A percentile compares a stretch with the other conserved stretches of the same genome.
Conservation (phyloP, 208 protist genomes). For the Novymonas esmeraldas region DNA sequence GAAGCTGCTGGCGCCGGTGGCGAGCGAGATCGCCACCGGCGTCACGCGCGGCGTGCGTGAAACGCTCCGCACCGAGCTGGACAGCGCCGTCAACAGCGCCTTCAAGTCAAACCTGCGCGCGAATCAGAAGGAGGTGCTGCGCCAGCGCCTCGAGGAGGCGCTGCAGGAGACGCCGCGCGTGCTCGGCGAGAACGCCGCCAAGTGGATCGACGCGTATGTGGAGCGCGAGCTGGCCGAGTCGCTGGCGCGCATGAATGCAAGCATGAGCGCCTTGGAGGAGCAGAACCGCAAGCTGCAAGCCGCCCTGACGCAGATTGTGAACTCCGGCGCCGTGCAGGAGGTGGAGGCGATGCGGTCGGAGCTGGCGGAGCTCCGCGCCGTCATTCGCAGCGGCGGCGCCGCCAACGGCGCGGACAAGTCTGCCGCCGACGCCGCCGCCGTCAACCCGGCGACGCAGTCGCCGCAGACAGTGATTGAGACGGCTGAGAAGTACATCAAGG, state of each 20-base stretch:
- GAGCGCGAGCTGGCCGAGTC: conserved; percentile 60
- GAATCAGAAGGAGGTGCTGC: conserved; percentile 61
- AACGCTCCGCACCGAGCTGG: conserved; percentile 65
- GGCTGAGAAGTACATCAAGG: conserved; percentile 40
- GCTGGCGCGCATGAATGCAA: conserved; percentile 46
- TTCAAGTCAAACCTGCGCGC: conserved; percentile 49
- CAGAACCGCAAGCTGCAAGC: conserved; percentile 70
- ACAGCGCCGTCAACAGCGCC: conserved; percentile 60
- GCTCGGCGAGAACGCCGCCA: conserved; percentile 56
- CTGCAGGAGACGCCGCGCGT: conserved; percentile 60
- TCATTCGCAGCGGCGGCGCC: conserved; percentile 16
- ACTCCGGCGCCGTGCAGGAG: conserved; percentile 48
- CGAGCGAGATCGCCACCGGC: conserved; percentile 66
- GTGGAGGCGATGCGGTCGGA: conserved; percentile 53
- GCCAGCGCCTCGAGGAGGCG: conserved; percentile 72
- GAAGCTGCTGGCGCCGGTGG: conserved; percentile 53
- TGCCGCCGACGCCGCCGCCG: conserved; percentile 4
- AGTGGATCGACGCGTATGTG: conserved; percentile 51
- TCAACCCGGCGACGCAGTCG: conserved; percentile 22
- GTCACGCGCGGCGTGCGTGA: conserved; percentile 69
- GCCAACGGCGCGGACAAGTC: conserved; percentile 1
- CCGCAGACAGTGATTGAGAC: conserved; percentile 75
- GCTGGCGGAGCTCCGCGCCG: conserved; percentile 24
- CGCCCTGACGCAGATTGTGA: conserved; percentile 57
- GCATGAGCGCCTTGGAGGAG: conserved; percentile 50